phyloP scores from a whole-genome alignment of 306 rosid species.

The Prunus kanzakura region DNA sequence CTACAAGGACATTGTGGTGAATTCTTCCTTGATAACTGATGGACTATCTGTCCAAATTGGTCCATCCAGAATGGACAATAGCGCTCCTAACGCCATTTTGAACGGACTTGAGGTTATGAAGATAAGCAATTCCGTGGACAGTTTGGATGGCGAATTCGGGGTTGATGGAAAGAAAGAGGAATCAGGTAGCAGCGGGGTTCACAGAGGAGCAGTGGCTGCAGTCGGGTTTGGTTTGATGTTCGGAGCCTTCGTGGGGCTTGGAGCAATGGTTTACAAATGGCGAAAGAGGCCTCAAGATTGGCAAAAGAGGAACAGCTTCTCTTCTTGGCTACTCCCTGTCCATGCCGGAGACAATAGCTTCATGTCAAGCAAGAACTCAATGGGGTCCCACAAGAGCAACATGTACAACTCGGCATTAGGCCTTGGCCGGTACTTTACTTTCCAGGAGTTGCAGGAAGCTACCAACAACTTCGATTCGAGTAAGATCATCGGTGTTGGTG shows the following conservation, averaged over 20 bases:
- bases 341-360: slow-evolving; percentile 41
- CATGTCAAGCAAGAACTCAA: slow-evolving; percentile 37
- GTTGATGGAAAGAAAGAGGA: slow-evolving; percentile 35
- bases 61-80: slow-evolving; percentile 23
- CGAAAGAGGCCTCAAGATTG: slow-evolving; percentile 52
- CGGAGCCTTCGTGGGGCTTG: slow-evolving; percentile 48
- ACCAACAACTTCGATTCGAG: slow-evolving; percentile 48
- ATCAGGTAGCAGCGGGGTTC: not conserved
- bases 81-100: slow-evolving; percentile 36
- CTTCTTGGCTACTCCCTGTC: slow-evolving; percentile 52
- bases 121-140: slow-evolving; percentile 44
- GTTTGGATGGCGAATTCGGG: slow-evolving; percentile 53
- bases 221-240: slow-evolving; percentile 54
- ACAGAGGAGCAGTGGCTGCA: slow-evolving; percentile 41
- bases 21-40: slow-evolving; percentile 28
- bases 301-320: slow-evolving; percentile 55
- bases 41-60: slow-evolving; percentile 35
- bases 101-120: slow-evolving; percentile 47
- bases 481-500: slow-evolving; percentile 49
- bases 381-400: slow-evolving; percentile 32
- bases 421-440: slow-evolving; percentile 44
- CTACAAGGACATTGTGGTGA: slow-evolving; percentile 45
- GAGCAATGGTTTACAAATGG: slow-evolving; percentile 58
- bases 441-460: slow-evolving; percentile 45
- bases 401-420: slow-evolving; percentile 33